Evolutionary conservation across 2,329 filamentous ascomycete species (phyloP), one percentile per base, ranked within the genome.

Genomic region (Monilinia fructicola): DNA sequence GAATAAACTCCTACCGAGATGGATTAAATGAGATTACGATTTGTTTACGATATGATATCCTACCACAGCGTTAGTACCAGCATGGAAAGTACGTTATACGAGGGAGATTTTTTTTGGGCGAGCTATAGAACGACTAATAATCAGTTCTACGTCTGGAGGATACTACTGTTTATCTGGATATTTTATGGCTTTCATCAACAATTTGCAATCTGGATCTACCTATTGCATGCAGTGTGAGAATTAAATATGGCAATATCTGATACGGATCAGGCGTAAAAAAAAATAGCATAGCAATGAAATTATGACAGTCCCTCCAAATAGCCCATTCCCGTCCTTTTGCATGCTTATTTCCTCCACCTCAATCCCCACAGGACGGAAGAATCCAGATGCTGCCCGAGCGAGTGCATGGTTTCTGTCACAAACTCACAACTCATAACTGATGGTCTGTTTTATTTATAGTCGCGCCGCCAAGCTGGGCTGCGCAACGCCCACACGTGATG

Each of bases 11-110:
- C 21, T 18, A 60, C 44, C 26, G 44, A 50, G 44, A 60, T 35
- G 56, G 54, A 59, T 21, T 56, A 53, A 53, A 60, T 48, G 59
- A 65, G 61, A 54, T 68, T n/a, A 67, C 60, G 67, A 67, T 60
- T 66, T 66, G 26, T 68, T 68, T 68, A 67, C 52, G 67, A 68
- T 56, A 67, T 59, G 66, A 66, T 59, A 65, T 66, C 54, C 64
- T 52, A 61, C 28, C 23, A 50, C 28, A 12, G 44, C 56, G 44
- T 50, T 50, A 50, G 56, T 38, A 21, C 28, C 44, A 60, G 28
- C 28, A 48, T 46, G 31, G 60, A 64, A 54, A 65, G 55, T 42
- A 61, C 46, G 55, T 35, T 16, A 60, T 61, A 44, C 7, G 40
- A 63, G 26, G 52, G 44, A 38, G 11, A 18, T 54, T 35, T n/a